Base-by-base conservation (phyloP, 2,329 filamentous ascomycete species). In the Mycocentrospora acerina region DNA sequence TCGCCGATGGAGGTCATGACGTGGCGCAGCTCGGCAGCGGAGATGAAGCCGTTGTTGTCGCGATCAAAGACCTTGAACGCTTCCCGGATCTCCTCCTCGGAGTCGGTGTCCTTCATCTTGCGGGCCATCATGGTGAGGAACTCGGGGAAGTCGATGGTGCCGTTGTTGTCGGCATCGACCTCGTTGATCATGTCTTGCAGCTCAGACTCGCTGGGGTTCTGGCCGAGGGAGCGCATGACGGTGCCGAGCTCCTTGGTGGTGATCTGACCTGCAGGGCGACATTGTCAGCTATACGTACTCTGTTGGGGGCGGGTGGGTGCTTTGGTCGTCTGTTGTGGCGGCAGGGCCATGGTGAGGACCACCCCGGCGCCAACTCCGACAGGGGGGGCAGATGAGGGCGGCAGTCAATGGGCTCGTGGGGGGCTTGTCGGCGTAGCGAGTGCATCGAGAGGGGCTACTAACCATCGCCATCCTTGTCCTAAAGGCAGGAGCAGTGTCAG, bases 111-210 rank as follows among this genome's bases (percentile, higher is more conserved):
- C 67, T 77, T 79, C 68, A 80, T 79, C 57, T 79, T 79, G 59
- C 75, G 75, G 36, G 79, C 78, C 80, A 83, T 83, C 76, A 83
- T 81, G 51, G 76, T 78, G 44, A 83, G 74, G 69, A 84, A 84
- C 60, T 83, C 80, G 80, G 81, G 76, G 63, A 84, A 82, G 61
- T 82, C 79, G 58, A 84, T 82, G 53, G 79, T 80, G 63, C 80
- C 81, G 54, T 80, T 81, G 63, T 80, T 79, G 69, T 84, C 79
- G 51, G 75, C 71, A 53, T 84, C 81, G 46, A 82, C 79, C 66
- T 84, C 81, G 68, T 81, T 81, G 70, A 83, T 80, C 71, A 84
- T 81, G 64, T 84, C 80, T 62, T 81, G 75, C 37, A 83, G 72
- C 67, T 84, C 80, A 39, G 75, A 74, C 49, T 80, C 77, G 66